Percentiles rank a stretch among this genome's conserved stretches.
phyloP scores from a whole-genome alignment of 305 asterid genomes.

The Fraxinus greggii region DNA sequence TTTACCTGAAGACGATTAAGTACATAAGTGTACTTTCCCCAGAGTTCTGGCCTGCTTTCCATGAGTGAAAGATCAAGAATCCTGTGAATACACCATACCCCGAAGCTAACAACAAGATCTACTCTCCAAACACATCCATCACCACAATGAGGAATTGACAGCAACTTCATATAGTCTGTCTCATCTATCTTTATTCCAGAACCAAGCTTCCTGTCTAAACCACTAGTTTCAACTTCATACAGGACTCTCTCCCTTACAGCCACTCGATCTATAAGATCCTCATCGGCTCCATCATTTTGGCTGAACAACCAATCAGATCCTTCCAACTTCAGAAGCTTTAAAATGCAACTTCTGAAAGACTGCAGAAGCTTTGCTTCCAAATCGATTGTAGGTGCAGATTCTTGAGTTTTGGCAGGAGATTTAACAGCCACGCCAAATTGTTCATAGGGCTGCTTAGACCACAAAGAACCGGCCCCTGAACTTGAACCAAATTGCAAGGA shows the following conservation, averaged over 20 bases:
- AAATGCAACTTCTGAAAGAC: conserved; percentile 73
- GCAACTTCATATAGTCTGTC: conserved; percentile 53
- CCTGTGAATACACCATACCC: conserved; percentile 97
- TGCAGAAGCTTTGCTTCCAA: conserved; percentile 78
- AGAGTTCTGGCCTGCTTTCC: conserved; percentile 97
- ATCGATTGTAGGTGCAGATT: conserved; percentile 45
- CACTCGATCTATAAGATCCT: conserved; percentile 86
- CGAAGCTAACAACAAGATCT: conserved; percentile 83
- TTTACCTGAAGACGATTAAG: conserved; percentile 95
- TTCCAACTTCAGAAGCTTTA: conserved; percentile 81
- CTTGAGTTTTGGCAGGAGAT: conserved; percentile 40
- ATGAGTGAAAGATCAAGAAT: conserved; percentile 83
- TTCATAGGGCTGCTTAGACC: conserved; percentile 87
- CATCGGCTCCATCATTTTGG: conserved; percentile 90
- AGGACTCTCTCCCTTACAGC: conserved; percentile 82
- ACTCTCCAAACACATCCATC: conserved; percentile 86
- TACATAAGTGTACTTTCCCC: conserved; percentile 95
- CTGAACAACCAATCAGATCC: conserved; percentile 89
- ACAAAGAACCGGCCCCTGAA: conserved; percentile 58
- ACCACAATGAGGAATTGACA: conserved; percentile 85
- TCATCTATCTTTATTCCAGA: conserved; percentile 46
- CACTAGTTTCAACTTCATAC: conserved; percentile 62
- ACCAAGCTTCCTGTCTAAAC: conserved; percentile 43
- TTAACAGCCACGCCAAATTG: conserved; percentile 89
- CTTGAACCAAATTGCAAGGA: conserved; percentile 53